These are phyloP conservation scores for Apiospora arundinis DNA, from an alignment of 2,329 filamentous ascomycete species.

Conservation along the genomic window DNA sequence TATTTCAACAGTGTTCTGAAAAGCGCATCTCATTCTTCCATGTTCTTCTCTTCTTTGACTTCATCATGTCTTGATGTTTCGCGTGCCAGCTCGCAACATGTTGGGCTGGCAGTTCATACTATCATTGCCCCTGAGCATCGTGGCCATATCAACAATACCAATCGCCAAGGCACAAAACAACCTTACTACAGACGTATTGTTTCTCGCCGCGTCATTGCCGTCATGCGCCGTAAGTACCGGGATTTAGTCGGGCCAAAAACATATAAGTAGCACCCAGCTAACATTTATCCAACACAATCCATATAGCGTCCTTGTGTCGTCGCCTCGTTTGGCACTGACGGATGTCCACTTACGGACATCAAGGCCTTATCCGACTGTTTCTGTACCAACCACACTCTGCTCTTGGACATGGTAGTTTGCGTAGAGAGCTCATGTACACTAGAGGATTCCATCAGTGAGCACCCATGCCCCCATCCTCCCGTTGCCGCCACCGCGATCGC, in stretches of 20 bases:
- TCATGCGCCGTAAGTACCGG: background rate
- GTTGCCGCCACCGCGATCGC: too few relatives aligned
- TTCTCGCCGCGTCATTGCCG: background rate
- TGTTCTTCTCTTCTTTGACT: background rate
- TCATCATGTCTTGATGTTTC: background rate
- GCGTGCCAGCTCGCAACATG: background rate
- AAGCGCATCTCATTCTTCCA: background rate
- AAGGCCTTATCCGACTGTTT: slow-evolving; percentile 27
- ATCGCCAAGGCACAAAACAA: background rate
- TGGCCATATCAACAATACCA: background rate
- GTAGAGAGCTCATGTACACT: slow-evolving; percentile 30
- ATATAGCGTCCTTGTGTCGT: background rate
- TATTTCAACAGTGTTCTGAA: background rate
- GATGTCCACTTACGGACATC: slow-evolving; percentile 28
- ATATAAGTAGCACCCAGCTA: background rate
- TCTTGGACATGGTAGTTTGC: slow-evolving; percentile 28
- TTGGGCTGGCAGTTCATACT: background rate
- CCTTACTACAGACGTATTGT: background rate
- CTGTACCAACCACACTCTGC: slow-evolving; percentile 27
- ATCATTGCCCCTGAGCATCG: background rate
- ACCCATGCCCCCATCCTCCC: too few relatives aligned
- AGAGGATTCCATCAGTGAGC: slow-evolving; percentile 28
- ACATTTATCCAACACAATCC: background rate
- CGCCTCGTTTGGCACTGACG: background rate
- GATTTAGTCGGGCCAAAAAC: background rate